Percentiles rank a stretch among this genome's conserved stretches.
phyloP scores from a whole-genome alignment of 1,139 yeast species.

The Geotrichum fermentans region DNA sequence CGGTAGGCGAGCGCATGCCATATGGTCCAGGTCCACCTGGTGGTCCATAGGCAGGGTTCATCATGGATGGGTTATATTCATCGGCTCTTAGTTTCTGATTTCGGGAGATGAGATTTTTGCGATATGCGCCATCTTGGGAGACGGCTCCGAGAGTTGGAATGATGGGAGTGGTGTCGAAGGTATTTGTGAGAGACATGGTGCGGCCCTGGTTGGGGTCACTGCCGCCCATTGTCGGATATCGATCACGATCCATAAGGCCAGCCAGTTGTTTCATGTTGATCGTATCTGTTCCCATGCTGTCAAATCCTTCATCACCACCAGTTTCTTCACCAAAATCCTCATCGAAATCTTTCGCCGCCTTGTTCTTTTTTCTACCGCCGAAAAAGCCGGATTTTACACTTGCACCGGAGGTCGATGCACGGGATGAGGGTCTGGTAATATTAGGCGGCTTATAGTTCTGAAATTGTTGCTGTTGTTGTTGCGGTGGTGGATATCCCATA shows the following conservation, averaged over 20 bases:
- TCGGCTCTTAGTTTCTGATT: slow-evolving; percentile 29
- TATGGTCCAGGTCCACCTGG: not conserved
- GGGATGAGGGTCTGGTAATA: slow-evolving; percentile 1
- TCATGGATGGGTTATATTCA: slow-evolving; percentile 12
- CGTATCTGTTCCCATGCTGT: too few relatives aligned
- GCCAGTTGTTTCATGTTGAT: slow-evolving; percentile 29
- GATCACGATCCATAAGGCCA: slow-evolving; percentile 34
- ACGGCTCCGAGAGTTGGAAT: slow-evolving; percentile 33
- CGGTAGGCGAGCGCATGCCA: slow-evolving; percentile 3
- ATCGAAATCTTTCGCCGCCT: not conserved
- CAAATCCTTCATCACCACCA: slow-evolving; percentile 20
- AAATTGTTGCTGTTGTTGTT: not conserved
- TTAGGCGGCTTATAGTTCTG: not conserved
- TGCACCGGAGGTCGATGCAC: not conserved
- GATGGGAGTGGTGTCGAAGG: slow-evolving; percentile 37
- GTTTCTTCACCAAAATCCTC: slow-evolving; percentile 17
- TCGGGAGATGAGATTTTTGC: slow-evolving; percentile 34
- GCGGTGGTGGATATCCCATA: slow-evolving; percentile 1
- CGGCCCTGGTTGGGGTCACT: slow-evolving; percentile 23
- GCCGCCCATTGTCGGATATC: slow-evolving; percentile 35
- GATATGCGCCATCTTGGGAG: slow-evolving; percentile 27
- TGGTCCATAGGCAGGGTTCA: not conserved
- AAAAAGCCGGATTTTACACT: slow-evolving; percentile 15
- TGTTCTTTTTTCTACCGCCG: slow-evolving; percentile 16
- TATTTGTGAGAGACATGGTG: slow-evolving; percentile 34